Base-by-base conservation (phyloP, 176 grass and related monocot genomes). In the Phoenix roebelenii region DNA sequence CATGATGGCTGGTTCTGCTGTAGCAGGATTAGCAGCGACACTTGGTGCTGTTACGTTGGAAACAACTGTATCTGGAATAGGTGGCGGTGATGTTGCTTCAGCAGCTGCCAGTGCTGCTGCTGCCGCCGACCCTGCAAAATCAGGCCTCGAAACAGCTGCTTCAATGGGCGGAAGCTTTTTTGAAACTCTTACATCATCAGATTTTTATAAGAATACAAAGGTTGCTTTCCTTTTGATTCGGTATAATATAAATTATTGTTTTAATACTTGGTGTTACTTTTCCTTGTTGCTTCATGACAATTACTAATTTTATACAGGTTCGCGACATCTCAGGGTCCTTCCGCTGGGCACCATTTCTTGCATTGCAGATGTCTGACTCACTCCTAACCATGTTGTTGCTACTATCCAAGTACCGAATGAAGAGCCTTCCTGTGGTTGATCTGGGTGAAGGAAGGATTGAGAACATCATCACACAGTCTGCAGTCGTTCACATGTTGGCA, bases 181-280 rank as follows among this genome's bases (percentile, higher is more conserved):
- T 0, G 88, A 98, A 78, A 81, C 64, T 7, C 82, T 98, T 28
- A 98, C 85, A 63, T 93, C 85, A 3, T 98, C 94, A 25, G 94
- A 98, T 49, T 92, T 98, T 70, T 98, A 98, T 56, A 98, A 93
- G 67, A 98, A 89, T 63, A 98, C 88, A 72, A 98, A 89, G 94
- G 93, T 97, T 35, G 54, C 15, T 51, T 60, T 54, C 25, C 35
- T 44, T 44, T 44, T 3, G 35, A 44, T 12, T 44, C 12, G 35
- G 35, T 12, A 44, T 44, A 39, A 44, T 12, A 44, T 12, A 44
- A 44, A 44, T 44, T 44, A 44, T 44, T 10, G 7, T 49, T 59
- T 70, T 90, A 7, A 18, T 32, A 50, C 20, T 78, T 49, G 68
- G 30, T 44, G 35, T 14, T 44, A 32, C 54, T 60, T 70, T 18